Evolutionary conservation across 768 basidiomycete species (phyloP).

Genomic region (Suillus placidus): DNA sequence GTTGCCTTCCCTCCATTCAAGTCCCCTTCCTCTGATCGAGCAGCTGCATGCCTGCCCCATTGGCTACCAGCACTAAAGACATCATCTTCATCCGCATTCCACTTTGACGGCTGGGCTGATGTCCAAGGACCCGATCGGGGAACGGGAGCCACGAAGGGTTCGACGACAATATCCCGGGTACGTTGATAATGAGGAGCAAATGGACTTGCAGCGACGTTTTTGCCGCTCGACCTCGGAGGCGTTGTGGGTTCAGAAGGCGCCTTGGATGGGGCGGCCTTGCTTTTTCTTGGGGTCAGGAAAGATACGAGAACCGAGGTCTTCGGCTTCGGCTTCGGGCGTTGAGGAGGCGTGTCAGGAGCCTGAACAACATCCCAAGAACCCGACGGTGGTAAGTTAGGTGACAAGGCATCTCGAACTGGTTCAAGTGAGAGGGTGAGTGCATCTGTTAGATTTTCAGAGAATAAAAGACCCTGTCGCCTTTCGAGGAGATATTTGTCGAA

Average conservation of each 20-base stretch:
- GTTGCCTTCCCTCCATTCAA: constrained; percentile 37
- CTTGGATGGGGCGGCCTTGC: constrained; percentile 42
- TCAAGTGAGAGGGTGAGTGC: constrained; percentile 79
- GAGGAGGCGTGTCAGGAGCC: constrained; percentile 36
- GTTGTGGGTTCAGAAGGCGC: constrained; percentile 46
- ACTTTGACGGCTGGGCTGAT: constrained; percentile 50
- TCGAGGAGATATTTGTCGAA: constrained; percentile 88
- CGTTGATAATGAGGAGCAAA: constrained; percentile 85
- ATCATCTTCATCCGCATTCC: constrained; percentile 69
- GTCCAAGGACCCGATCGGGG: constrained; percentile 69
- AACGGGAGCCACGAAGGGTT: constrained; percentile 65
- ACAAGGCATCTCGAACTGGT: constrained; percentile 42
- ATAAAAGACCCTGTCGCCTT: constrained; percentile 85
- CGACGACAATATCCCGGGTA: constrained; percentile 70
- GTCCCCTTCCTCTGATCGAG: constrained; percentile 26
- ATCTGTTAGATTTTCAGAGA: constrained; percentile 90
- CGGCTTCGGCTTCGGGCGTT: constrained; percentile 50
- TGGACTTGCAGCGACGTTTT: constrained; percentile 64
- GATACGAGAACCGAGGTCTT: constrained; percentile 69
- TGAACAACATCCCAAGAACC: constrained; percentile 29
- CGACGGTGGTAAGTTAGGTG: constrained; percentile 33
- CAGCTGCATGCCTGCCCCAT: constrained; percentile 42
- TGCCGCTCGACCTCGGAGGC: constrained; percentile 44
- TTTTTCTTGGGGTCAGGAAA: constrained; percentile 79
- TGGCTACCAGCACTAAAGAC: constrained; percentile 56